Evolutionary conservation across 78 protist genomes (phyloP).

Genomic region (Monocercomonoides exilis): DNA sequence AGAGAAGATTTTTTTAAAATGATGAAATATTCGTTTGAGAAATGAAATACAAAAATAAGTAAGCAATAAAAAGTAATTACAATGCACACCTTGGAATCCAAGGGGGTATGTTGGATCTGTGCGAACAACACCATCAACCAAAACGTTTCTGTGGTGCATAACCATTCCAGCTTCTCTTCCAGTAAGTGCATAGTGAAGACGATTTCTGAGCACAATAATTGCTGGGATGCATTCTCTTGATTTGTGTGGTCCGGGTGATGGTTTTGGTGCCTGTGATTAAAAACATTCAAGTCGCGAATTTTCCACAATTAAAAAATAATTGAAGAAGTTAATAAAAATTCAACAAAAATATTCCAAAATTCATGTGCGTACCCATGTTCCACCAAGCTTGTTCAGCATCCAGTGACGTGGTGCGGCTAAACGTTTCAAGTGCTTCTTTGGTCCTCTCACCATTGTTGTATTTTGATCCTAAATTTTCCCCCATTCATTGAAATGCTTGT

Average conservation of each 20-base stretch:
- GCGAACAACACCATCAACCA: slow-evolving; percentile 93
- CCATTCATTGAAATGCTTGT: too few species aligned
- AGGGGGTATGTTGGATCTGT: slow-evolving; percentile 93
- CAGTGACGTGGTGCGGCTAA: slow-evolving; percentile 92
- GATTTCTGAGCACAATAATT: slow-evolving; percentile 84
- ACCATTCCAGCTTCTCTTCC: slow-evolving; percentile 84
- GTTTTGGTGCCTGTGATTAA: slow-evolving; percentile 88
- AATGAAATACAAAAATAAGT: too few species aligned
- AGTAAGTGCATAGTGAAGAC: slow-evolving; percentile 95
- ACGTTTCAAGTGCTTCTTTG: slow-evolving; percentile 96
- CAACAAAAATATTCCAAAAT: too few species aligned
- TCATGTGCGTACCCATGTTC: slow-evolving; percentile 64
- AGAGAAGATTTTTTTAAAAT: too few species aligned
- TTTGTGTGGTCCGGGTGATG: slow-evolving; percentile 97
- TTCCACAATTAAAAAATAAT: too few species aligned
- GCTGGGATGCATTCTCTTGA: slow-evolving; percentile 96
- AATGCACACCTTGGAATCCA: slow-evolving; percentile 92
- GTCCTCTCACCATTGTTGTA: too few species aligned
- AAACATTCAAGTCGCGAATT: too few species aligned
- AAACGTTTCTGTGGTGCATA: slow-evolving; percentile 80
- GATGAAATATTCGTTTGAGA: too few species aligned
- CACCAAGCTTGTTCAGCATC: slow-evolving; percentile 96
- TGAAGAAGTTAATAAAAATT: neutral
- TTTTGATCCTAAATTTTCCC: too few species aligned
- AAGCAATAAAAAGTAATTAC: too few species aligned